Percentiles rank a stretch among this genome's conserved stretches.
These are phyloP conservation scores for Berberis thunbergii DNA, from an alignment of 164 flowering plant species.

Conservation along the genomic window DNA sequence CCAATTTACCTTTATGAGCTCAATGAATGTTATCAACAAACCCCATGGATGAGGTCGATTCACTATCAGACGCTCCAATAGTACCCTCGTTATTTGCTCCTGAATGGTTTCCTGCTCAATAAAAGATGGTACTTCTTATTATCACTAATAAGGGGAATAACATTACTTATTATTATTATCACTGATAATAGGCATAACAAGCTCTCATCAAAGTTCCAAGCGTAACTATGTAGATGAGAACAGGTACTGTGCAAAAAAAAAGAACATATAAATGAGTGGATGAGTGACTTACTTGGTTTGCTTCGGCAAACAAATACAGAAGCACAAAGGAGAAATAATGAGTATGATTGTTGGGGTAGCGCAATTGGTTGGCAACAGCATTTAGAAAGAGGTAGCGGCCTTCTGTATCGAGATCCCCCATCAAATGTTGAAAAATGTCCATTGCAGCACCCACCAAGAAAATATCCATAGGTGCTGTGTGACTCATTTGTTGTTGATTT, in stretches of 20 bases:
- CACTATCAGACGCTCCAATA: slow-evolving; percentile 82
- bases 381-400: slow-evolving; percentile 92
- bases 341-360: slow-evolving; percentile 96
- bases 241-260: too few species aligned
- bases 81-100: slow-evolving; percentile 94
- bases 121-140: not conserved
- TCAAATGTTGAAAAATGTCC: slow-evolving; percentile 73
- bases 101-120: slow-evolving; percentile 76
- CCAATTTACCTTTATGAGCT: slow-evolving; percentile 78
- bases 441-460: slow-evolving; percentile 61
- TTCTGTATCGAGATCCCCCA: slow-evolving; percentile 78
- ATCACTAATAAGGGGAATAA: not conserved
- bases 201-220: not conserved
- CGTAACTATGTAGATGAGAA: too few species aligned
- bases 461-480: slow-evolving; percentile 39
- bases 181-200: not conserved
- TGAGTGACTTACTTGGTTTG: slow-evolving; percentile 53
- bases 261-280: not conserved
- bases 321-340: slow-evolving; percentile 90
- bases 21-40: slow-evolving; percentile 86
- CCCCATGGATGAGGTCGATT: slow-evolving; percentile 99
- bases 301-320: slow-evolving; percentile 75
- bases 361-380: slow-evolving; percentile 93
- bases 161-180: not conserved
- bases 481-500: slow-evolving; percentile 32